phyloP scores from a whole-genome alignment of 2,329 filamentous ascomycete genomes.

The Albifimbria verrucaria region DNA sequence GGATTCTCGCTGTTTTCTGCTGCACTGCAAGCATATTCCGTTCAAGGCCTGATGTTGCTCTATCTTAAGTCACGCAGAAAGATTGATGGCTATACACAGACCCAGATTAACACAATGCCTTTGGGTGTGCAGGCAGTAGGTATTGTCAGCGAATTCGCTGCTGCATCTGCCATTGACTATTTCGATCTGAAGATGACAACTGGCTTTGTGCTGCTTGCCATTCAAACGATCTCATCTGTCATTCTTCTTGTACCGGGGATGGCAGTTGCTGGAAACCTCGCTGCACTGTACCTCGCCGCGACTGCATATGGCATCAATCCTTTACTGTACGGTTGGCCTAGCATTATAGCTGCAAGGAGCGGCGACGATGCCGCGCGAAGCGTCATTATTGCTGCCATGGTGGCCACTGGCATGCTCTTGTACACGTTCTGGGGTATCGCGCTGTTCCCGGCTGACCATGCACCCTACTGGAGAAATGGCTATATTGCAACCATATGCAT shows the following conservation, averaged over 20 bases:
- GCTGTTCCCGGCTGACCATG: conserved; percentile 37
- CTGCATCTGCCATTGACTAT: conserved; percentile 17
- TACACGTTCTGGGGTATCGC: conserved; percentile 44
- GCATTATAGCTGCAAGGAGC: conserved; percentile 15
- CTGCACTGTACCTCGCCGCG: conserved; percentile 19
- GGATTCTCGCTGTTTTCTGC: conserved; percentile 27
- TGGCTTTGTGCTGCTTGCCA: conserved; percentile 9
- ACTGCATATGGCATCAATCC: conserved; percentile 22
- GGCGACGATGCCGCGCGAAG: conserved; percentile 37
- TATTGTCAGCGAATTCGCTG: conserved; percentile 17
- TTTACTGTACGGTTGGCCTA: conserved; percentile 22
- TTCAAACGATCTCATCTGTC: conserved; percentile 13
- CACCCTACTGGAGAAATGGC: conserved; percentile 35
- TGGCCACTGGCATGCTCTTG: conserved; percentile 32
- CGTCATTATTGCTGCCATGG: conserved; percentile 38
- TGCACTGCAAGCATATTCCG: conserved; percentile 13
- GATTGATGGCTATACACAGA: conserved; percentile 11
- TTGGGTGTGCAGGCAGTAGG: conserved; percentile 20
- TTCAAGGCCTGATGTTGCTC: conserved; percentile 20
- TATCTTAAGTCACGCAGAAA: conserved; percentile 19
- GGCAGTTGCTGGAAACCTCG: conserved; percentile 14
- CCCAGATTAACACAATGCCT: conserved; percentile 21
- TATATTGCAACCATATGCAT: conserved; percentile 18
- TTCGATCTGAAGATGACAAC: conserved; percentile 13
- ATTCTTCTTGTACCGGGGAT: conserved; percentile 17